Percentiles rank a stretch among this genome's conserved stretches.
phyloP scores from a whole-genome alignment of 768 basidiomycete genomes.

The Pleurotus ostreatus region DNA sequence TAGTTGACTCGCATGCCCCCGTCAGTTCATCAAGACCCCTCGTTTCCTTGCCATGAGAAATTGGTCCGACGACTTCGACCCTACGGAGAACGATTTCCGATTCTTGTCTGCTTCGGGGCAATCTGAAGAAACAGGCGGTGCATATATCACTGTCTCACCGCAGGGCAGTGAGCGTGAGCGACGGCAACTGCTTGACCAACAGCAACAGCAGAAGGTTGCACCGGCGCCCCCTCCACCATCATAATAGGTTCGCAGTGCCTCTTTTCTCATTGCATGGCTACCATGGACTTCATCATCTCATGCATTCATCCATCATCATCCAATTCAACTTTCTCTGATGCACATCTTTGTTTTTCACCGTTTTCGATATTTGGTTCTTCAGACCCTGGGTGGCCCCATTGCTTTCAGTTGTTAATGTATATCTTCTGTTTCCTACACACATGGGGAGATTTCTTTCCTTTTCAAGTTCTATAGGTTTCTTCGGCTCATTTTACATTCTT shows the following conservation, averaged over 20 bases:
- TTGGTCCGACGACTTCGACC: constrained; percentile 75
- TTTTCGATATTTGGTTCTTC: constrained; percentile 17
- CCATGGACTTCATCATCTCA: constrained; percentile 19
- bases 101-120: constrained; percentile 41
- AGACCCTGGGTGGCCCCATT: constrained; percentile 22
- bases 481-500: background rate
- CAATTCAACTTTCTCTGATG: constrained; percentile 3
- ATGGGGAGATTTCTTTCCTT: background rate
- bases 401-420: constrained; percentile 19
- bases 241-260: constrained; percentile 17
- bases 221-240: constrained; percentile 14
- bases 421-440: constrained; percentile 17
- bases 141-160: constrained; percentile 84
- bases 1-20: constrained; percentile 5
- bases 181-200: constrained; percentile 23
- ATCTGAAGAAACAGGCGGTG: constrained; percentile 73
- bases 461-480: constrained; percentile 5
- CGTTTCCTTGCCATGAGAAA: constrained; percentile 77
- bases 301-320: constrained; percentile 19
- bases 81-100: constrained; percentile 56
- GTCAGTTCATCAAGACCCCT: constrained; percentile 83
- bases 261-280: constrained; percentile 19
- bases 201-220: background rate
- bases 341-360: constrained; percentile 5
- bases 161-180: constrained; percentile 71